Percentiles rank a stretch among this genome's conserved stretches.
These are phyloP conservation scores for Chaetomium cochliodes DNA, from an alignment of 495 filamentous ascomycete species.

Conservation along the genomic window DNA sequence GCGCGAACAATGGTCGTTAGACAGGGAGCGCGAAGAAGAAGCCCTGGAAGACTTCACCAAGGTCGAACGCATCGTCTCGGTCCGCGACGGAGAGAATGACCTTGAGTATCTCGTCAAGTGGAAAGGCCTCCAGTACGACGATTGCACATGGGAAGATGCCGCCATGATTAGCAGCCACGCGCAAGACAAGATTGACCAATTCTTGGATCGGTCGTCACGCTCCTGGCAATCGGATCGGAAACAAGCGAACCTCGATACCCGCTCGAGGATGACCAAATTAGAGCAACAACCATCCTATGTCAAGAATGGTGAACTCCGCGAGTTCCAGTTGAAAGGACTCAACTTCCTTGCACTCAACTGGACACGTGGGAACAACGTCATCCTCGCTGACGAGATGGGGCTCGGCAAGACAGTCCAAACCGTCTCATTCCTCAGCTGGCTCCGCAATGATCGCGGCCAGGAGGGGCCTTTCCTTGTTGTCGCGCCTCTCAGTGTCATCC, in stretches of 20 bases:
- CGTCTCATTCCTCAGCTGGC: constrained; percentile 94
- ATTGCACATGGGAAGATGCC: constrained; percentile 89
- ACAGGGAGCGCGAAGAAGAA: constrained; percentile 81
- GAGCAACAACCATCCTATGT: constrained; percentile 81
- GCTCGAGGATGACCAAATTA: constrained; percentile 67
- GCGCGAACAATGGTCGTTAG: constrained; percentile 84
- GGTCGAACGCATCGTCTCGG: constrained; percentile 87
- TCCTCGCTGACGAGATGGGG: constrained; percentile 98
- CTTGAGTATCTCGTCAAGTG: constrained; percentile 91
- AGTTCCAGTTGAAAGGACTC: constrained; percentile 90
- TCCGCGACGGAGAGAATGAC: constrained; percentile 70
- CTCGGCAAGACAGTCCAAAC: constrained; percentile 98
- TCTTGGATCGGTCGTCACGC: constrained; percentile 72
- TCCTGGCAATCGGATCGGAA: constrained; percentile 71
- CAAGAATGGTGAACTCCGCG: constrained; percentile 78
- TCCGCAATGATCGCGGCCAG: constrained; percentile 85
- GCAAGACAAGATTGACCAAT: constrained; percentile 86
- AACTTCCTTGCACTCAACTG: constrained; percentile 96
- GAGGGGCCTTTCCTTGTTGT: constrained; percentile 95
- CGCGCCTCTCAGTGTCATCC: constrained; percentile 92
- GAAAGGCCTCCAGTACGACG: constrained; percentile 84
- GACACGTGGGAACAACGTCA: constrained; percentile 87
- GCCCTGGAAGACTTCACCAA: constrained; percentile 80
- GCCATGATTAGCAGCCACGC: constrained; percentile 70
- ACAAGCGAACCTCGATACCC: constrained; percentile 72